Evolutionary conservation across 2,329 filamentous ascomycete species (phyloP), one percentile per base, ranked within the genome.

Genomic region (Diaporthe caulivora): DNA sequence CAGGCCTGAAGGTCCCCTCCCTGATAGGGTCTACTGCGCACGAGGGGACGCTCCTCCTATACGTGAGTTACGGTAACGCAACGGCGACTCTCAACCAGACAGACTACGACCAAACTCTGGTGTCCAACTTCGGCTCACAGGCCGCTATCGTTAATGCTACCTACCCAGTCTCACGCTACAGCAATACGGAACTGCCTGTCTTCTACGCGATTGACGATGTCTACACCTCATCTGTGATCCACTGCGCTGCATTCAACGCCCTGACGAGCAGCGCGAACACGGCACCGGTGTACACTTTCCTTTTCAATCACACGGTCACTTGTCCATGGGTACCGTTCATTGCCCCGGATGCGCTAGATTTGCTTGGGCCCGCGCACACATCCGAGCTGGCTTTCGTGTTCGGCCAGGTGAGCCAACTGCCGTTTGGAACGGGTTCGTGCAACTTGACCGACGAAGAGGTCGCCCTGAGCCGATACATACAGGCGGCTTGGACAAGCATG

Each of bases 321-420:
- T 64, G 58, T n/a, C 58, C 40, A 21, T 64, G 40, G 58, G 26
- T 64, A 26, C 58, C 58, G 0, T 64, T 64, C 40, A 47, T 31
- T 9, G 58, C 40, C 24, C 40, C 40, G 10, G 58, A 64, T 15
- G 51, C n/a, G 29, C n/a, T 79, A 3, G 31, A 60, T 8, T 21
- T 67, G 11, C 76, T 80, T 11, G 79, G 78, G 8, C 75, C 76
- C 7, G 76, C 79, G 15, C 79, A 80, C 60, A 76, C 78, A 17
- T 76, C 77, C 34, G 79, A 80, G 67, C 77, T 80, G 47, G 78
- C 79, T 3, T 80, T 79, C 70, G 77, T 80, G 1, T 79, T 80
- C 64, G 79, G 79, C 67, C 74, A 75, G 17, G 78, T 78, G 1
- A 54, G 26, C 42, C 40, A 54, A 2, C 72, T 79, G 69, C 79